Conservation (phyloP, 805 yeast genomes). For the Metschnikowia peoriensis region DNA sequence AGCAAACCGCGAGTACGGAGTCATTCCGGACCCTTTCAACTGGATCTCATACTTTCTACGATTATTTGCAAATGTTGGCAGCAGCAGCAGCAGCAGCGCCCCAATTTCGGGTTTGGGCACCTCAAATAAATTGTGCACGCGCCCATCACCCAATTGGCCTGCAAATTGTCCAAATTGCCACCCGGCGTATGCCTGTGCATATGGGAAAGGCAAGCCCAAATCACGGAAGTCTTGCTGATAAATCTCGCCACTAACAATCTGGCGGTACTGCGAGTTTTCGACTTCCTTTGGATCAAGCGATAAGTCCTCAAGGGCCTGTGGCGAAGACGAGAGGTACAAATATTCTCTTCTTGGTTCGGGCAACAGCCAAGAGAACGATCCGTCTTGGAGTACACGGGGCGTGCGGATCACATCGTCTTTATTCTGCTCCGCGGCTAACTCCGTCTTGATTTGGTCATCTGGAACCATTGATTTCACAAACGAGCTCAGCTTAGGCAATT, state of each 20-base stretch:
- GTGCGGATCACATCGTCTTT: constrained; percentile 30
- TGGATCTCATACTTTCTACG: constrained; percentile 61
- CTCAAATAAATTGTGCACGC: constrained; percentile 82
- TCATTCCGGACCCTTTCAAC: constrained; percentile 87
- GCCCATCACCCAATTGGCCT: constrained; percentile 95
- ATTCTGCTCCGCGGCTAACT: constrained; percentile 29
- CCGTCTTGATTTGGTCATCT: constrained; percentile 28
- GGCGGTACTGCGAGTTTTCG: constrained; percentile 45
- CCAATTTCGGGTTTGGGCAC: constrained; percentile 36
- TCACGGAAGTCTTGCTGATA: constrained; percentile 24
- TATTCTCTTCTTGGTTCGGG: constrained; percentile 63
- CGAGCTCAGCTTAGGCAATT: constrained; percentile 29
- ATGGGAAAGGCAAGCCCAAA: constrained; percentile 57
- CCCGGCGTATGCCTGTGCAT: constrained; percentile 91
- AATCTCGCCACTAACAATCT: constrained; percentile 60
- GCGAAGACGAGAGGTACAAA: constrained; percentile 56
- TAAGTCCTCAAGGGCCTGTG: constrained; percentile 58
- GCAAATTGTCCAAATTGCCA: constrained; percentile 96
- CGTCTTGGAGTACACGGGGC: constrained; percentile 45
- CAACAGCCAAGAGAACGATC: constrained; percentile 68
- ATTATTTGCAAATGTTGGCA: constrained; percentile 19
- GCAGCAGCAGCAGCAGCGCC: neutral
- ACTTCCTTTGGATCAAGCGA: constrained; percentile 46
- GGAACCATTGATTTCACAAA: constrained; percentile 30
- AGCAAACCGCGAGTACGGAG: constrained; percentile 92